phyloP scores from a whole-genome alignment of 495 filamentous ascomycete genomes.

The Neurospora sp. region DNA sequence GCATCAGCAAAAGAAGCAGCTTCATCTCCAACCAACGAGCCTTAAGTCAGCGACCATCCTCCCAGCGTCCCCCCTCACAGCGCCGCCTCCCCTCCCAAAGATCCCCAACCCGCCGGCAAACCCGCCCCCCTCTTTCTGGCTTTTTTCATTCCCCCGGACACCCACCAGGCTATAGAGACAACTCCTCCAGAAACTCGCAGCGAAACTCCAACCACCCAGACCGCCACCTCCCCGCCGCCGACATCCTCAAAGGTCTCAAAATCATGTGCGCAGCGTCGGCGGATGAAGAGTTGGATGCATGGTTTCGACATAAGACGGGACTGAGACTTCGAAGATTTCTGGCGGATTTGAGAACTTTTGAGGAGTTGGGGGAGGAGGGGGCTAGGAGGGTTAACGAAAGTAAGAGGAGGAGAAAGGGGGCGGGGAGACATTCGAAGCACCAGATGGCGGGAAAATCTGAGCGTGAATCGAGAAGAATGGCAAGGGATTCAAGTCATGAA shows the following conservation, averaged over 20 bases:
- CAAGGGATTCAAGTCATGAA: too few species aligned
- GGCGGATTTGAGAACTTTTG: constrained; percentile 35
- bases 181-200: not conserved
- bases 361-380: constrained; percentile 20
- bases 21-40: not conserved
- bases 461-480: too few species aligned
- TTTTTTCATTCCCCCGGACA: too few species aligned
- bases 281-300: constrained; percentile 33
- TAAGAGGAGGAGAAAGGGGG: too few species aligned
- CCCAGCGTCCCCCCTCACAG: not conserved
- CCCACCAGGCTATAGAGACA: too few species aligned
- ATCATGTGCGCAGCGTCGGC: constrained; percentile 38
- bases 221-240: not conserved
- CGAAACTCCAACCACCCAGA: constrained; percentile 9
- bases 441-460: too few species aligned
- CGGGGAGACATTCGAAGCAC: too few species aligned
- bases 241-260: constrained; percentile 37
- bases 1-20: not conserved
- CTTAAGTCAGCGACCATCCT: too few species aligned
- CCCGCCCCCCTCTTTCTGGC: not conserved
- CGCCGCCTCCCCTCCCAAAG: not conserved
- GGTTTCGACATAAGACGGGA: constrained; percentile 35
- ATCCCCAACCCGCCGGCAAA: not conserved
- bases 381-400: too few species aligned
- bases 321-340: constrained; percentile 35